phyloP scores from a whole-genome alignment of 257 asterid species.

The Gentiana macrophylla region DNA sequence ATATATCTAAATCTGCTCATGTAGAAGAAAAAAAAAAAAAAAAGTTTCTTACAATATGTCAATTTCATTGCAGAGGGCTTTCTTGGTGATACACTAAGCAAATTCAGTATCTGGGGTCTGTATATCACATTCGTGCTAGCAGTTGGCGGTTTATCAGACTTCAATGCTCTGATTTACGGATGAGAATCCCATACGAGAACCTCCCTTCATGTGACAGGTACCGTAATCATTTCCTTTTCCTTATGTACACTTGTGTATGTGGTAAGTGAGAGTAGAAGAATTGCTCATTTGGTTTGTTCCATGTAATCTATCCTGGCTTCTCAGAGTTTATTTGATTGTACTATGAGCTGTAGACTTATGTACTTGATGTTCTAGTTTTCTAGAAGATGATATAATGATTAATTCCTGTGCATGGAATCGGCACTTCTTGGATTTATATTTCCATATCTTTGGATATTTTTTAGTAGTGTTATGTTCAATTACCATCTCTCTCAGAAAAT shows the following conservation, averaged over 20 bases:
- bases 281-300: background rate
- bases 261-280: background rate
- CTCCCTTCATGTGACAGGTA: slow-evolving; percentile 99
- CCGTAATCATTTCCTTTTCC: background rate
- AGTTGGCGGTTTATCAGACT: slow-evolving; percentile 91
- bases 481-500: too few relatives aligned
- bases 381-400: background rate
- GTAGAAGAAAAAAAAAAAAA: too few relatives aligned
- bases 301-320: background rate
- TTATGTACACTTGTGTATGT: too few relatives aligned
- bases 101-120: slow-evolving; percentile 97
- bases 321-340: background rate
- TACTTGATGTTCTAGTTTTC: background rate
- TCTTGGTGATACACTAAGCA: slow-evolving; percentile 99
- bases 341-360: background rate
- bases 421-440: too few relatives aligned
- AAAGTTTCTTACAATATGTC: slow-evolving; percentile 13
- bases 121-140: slow-evolving; percentile 98
- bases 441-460: too few relatives aligned
- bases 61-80: slow-evolving; percentile 66
- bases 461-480: too few relatives aligned
- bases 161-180: slow-evolving; percentile 92
- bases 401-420: too few relatives aligned
- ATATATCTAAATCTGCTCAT: too few relatives aligned
- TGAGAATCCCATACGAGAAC: slow-evolving; percentile 98